Percentiles rank a stretch among this genome's conserved stretches.
phyloP scores from a whole-genome alignment of 768 basidiomycete species.

The Amanita fuliginea region DNA sequence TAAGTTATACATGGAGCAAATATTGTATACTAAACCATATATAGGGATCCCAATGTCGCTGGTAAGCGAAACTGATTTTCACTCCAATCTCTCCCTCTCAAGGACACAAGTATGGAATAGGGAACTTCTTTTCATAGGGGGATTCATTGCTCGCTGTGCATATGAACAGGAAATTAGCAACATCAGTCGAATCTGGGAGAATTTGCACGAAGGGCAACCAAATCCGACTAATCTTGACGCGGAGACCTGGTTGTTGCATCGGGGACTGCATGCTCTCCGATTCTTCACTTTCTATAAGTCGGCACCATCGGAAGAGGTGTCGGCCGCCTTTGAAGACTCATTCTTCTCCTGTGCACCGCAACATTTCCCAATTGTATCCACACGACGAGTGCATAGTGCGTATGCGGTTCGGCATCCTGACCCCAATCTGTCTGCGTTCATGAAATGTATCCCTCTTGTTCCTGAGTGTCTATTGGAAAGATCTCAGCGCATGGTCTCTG shows the following conservation, averaged over 20 bases:
- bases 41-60: constrained; percentile 73
- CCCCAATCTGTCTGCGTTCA: constrained; percentile 55
- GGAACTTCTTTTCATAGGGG: constrained; percentile 79
- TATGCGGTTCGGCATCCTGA: constrained; percentile 67
- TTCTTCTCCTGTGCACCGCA: constrained; percentile 61
- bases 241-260: constrained; percentile 38
- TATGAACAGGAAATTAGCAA: constrained; percentile 74
- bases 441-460: constrained; percentile 68
- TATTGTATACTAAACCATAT: background rate
- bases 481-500: constrained; percentile 48
- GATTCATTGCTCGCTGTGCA: constrained; percentile 68
- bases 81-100: background rate
- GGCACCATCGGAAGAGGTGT: constrained; percentile 77
- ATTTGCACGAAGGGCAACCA: constrained; percentile 22
- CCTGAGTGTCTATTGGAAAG: constrained; percentile 47
- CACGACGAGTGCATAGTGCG: constrained; percentile 56
- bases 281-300: constrained; percentile 89
- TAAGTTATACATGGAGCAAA: constrained; percentile 21
- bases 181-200: constrained; percentile 52
- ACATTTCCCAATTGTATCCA: constrained; percentile 64
- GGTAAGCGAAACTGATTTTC: constrained; percentile 25
- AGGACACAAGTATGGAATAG: constrained; percentile 70
- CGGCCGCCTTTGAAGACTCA: constrained; percentile 54
- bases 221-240: constrained; percentile 28
- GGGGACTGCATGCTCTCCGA: constrained; percentile 68